Conservation (phyloP, 148 eudicot species). For the Dianthus caryophyllus region DNA sequence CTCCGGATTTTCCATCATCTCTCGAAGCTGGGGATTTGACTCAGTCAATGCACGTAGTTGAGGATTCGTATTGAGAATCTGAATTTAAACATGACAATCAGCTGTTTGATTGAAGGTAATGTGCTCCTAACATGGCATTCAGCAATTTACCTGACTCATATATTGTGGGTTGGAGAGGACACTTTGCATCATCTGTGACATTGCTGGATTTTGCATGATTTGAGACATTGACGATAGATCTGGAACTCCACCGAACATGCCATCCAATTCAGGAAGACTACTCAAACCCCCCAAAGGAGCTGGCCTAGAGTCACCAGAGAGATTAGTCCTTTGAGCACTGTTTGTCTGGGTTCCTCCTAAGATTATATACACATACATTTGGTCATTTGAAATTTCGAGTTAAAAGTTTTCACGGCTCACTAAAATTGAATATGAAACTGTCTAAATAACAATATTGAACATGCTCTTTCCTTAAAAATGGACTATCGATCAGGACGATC, state of each 20-base stretch:
- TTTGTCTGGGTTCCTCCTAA: constrained; percentile 62
- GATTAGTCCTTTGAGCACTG: constrained; percentile 51
- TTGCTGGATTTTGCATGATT: constrained; percentile 81
- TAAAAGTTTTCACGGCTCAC: not conserved
- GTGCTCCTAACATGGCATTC: not conserved
- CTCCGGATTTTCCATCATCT: constrained; percentile 93
- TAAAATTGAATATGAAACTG: not conserved
- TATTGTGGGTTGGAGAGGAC: constrained; percentile 78
- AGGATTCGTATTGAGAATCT: constrained; percentile 59
- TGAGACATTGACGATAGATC: constrained; percentile 62
- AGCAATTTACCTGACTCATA: constrained; percentile 65
- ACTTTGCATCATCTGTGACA: constrained; percentile 93
- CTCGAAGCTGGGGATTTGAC: constrained; percentile 76
- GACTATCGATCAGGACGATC: not conserved
- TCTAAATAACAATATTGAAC: not conserved
- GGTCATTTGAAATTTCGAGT: constrained; percentile 4
- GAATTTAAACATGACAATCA: constrained; percentile 18
- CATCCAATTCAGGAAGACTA: constrained; percentile 66
- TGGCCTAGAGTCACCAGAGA: constrained; percentile 55
- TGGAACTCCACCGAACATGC: constrained; percentile 46
- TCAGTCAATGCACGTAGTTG: constrained; percentile 77
- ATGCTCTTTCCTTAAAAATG: not conserved
- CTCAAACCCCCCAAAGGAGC: constrained; percentile 63
- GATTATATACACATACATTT: constrained; percentile 1
- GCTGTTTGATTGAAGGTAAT: constrained; percentile 6